Conservation (phyloP, 2,329 filamentous ascomycete species). For the Cladophialophora immunda region DNA sequence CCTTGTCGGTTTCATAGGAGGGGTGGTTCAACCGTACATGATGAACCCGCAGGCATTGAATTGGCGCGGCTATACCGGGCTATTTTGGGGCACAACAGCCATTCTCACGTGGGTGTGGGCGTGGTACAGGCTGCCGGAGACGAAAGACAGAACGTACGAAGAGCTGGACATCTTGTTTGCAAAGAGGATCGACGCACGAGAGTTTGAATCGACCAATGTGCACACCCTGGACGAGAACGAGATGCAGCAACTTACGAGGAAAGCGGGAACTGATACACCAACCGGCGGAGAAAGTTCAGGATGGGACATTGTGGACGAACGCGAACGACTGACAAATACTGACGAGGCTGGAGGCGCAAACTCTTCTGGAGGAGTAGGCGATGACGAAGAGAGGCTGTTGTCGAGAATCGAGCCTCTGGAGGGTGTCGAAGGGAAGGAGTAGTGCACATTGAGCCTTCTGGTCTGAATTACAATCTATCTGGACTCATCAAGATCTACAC, state of each 20-base stretch:
- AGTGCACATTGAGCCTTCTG: not conserved
- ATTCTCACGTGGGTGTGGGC: slow-evolving; percentile 42
- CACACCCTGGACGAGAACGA: slow-evolving; percentile 28
- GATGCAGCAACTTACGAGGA: not conserved
- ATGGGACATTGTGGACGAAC: slow-evolving; percentile 39
- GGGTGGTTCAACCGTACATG: slow-evolving; percentile 46
- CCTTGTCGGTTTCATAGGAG: slow-evolving; percentile 56
- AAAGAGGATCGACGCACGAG: slow-evolving; percentile 29
- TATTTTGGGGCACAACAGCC: slow-evolving; percentile 51
- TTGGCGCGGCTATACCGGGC: slow-evolving; percentile 49
- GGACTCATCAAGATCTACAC: not conserved
- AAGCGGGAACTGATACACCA: not conserved
- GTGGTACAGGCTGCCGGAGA: slow-evolving; percentile 47
- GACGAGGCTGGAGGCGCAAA: slow-evolving; percentile 42
- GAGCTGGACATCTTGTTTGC: slow-evolving; percentile 37
- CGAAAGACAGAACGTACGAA: slow-evolving; percentile 47
- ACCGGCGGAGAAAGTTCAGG: slow-evolving; percentile 41
- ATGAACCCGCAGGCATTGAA: slow-evolving; percentile 50
- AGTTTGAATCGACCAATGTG: slow-evolving; percentile 34
- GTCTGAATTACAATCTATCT: not conserved
- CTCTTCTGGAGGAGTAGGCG: not conserved
- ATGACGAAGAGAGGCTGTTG: not conserved
- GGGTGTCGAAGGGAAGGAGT: not conserved
- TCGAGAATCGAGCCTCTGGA: not conserved
- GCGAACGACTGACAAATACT: slow-evolving; percentile 37